Conservation (phyloP, 768 basidiomycete genomes). For the Boletus subcaerulescens region DNA sequence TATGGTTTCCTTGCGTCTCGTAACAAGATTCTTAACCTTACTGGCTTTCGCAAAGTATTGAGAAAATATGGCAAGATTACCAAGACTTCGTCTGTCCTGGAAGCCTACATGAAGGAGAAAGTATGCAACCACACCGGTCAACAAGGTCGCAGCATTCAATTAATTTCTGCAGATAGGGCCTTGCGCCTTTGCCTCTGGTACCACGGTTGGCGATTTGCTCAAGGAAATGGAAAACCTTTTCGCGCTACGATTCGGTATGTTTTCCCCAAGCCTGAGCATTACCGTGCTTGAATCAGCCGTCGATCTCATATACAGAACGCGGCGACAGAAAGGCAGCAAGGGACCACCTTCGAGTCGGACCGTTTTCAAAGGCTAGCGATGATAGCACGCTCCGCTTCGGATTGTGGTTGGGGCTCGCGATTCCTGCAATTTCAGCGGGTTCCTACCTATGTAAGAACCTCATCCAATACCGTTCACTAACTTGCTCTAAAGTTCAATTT, state of each 20-base stretch:
- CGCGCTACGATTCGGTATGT: conserved; percentile 71
- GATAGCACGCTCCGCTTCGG: conserved; percentile 75
- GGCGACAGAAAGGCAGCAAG: conserved; percentile 82
- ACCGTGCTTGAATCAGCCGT: background rate
- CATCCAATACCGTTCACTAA: background rate
- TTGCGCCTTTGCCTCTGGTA: conserved; percentile 65
- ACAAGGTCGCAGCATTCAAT: background rate
- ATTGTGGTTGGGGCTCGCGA: conserved; percentile 62
- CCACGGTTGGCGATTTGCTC: conserved; percentile 62
- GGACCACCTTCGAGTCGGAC: conserved; percentile 55
- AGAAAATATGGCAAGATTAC: conserved; percentile 86
- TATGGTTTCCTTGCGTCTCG: background rate
- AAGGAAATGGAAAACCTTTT: conserved; percentile 75
- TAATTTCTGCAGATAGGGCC: conserved; percentile 51
- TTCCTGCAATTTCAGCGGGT: conserved; percentile 68
- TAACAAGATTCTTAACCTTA: conserved; percentile 73
- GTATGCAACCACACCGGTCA: conserved; percentile 33
- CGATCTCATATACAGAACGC: conserved; percentile 34
- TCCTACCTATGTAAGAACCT: conserved; percentile 47
- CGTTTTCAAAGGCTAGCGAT: conserved; percentile 56
- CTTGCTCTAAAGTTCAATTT: background rate
- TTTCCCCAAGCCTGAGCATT: background rate
- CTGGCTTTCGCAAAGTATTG: conserved; percentile 83
- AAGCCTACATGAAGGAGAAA: conserved; percentile 79
- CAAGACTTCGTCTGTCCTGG: conserved; percentile 54